Conservation (phyloP, 208 protist genomes). For the Blastocrithidia nonstop region DNA sequence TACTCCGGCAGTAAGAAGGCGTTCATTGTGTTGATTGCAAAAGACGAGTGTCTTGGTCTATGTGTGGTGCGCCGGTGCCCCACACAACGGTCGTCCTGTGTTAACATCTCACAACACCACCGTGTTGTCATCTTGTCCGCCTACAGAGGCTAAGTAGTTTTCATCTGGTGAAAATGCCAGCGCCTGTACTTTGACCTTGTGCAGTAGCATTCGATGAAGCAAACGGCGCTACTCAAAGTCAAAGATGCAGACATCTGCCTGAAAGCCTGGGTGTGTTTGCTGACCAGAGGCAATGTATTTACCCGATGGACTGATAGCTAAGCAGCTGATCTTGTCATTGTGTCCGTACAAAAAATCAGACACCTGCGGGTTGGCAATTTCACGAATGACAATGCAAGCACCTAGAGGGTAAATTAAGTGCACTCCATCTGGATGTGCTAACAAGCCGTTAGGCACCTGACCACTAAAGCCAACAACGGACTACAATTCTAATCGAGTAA, state of each 20-base stretch:
- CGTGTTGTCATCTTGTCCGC: slow-evolving; percentile 91
- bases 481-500: slow-evolving; percentile 52
- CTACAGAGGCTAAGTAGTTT: slow-evolving; percentile 84
- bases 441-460: slow-evolving; percentile 60
- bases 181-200: slow-evolving; percentile 90
- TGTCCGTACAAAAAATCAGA: slow-evolving; percentile 90
- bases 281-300: slow-evolving; percentile 90
- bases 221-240: slow-evolving; percentile 77
- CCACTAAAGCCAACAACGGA: slow-evolving; percentile 78
- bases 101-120: slow-evolving; percentile 90
- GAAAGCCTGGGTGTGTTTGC: slow-evolving; percentile 89
- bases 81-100: slow-evolving; percentile 82
- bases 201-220: slow-evolving; percentile 85
- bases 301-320: slow-evolving; percentile 80
- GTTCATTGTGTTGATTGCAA: slow-evolving; percentile 67
- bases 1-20: slow-evolving; percentile 82
- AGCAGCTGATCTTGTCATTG: slow-evolving; percentile 88
- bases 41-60: slow-evolving; percentile 73
- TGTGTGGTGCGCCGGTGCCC: slow-evolving; percentile 58
- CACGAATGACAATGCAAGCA: slow-evolving; percentile 85
- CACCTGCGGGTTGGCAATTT: slow-evolving; percentile 46
- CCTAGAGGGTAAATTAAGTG: slow-evolving; percentile 89
- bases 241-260: slow-evolving; percentile 89
- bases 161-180: slow-evolving; percentile 91
- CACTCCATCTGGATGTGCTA: slow-evolving; percentile 77